Evolutionary conservation across 192 early-diverging fungal species (phyloP).

Genomic region (Phlyctochytrium bullatum): DNA sequence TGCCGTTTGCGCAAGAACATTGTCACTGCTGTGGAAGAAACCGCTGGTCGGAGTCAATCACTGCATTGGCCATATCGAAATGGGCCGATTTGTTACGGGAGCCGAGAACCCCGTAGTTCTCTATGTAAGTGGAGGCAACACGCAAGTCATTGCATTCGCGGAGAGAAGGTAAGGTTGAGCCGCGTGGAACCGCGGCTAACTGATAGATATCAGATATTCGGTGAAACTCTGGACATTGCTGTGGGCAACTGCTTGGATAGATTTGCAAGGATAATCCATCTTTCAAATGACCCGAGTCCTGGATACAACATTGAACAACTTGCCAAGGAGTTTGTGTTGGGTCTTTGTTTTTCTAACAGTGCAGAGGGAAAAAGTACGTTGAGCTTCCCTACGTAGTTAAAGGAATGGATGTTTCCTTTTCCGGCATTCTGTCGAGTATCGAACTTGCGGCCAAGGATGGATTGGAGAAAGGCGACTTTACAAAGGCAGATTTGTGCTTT

Average conservation of each 20-base stretch:
- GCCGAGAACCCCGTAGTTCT: slow-evolving; percentile 93
- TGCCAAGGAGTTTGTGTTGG: slow-evolving; percentile 70
- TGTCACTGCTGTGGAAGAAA: slow-evolving; percentile 87
- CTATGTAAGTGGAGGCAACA: slow-evolving; percentile 98
- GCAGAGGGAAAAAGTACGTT: slow-evolving; percentile 77
- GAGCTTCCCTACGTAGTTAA: slow-evolving; percentile 97
- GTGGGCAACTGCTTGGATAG: slow-evolving; percentile 98
- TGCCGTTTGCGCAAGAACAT: slow-evolving; percentile 88
- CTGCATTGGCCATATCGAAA: slow-evolving; percentile 98
- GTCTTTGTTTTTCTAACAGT: background rate
- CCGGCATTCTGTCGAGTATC: slow-evolving; percentile 89
- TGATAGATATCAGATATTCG: slow-evolving; percentile 87
- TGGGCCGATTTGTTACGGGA: slow-evolving; percentile 95
- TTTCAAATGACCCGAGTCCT: slow-evolving; percentile 95
- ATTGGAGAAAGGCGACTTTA: slow-evolving; percentile 26
- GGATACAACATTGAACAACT: slow-evolving; percentile 98
- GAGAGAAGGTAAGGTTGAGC: slow-evolving; percentile 61
- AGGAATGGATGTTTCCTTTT: slow-evolving; percentile 99
- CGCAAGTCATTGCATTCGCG: slow-evolving; percentile 98
- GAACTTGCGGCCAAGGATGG: slow-evolving; percentile 54
- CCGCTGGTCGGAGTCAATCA: slow-evolving; percentile 96
- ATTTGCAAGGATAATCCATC: slow-evolving; percentile 88
- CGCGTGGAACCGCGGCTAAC: background rate
- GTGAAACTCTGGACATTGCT: slow-evolving; percentile 97
- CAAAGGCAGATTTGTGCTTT: slow-evolving; percentile 92